These are phyloP conservation scores for Geum urbanum DNA, from an alignment of 306 rosid species.

Conservation along the genomic window DNA sequence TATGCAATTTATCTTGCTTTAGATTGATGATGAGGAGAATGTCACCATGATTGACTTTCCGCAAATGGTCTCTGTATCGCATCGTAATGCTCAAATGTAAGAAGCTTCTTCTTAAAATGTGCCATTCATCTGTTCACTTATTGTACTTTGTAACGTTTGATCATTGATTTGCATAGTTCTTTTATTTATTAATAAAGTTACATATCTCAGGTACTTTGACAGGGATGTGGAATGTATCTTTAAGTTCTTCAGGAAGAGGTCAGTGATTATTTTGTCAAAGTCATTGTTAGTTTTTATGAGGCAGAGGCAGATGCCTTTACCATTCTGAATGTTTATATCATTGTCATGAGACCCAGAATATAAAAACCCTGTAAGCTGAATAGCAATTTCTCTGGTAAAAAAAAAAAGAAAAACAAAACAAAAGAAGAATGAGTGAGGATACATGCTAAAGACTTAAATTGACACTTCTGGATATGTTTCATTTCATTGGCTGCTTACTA, in stretches of 20 bases:
- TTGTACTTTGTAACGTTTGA: not conserved
- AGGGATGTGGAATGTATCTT: slow-evolving; percentile 92
- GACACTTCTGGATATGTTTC: not conserved
- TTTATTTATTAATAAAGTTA: slow-evolving; percentile 15
- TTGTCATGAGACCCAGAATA: not conserved
- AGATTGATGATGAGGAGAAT: slow-evolving; percentile 85
- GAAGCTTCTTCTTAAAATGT: slow-evolving; percentile 25
- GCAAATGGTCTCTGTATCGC: slow-evolving; percentile 89
- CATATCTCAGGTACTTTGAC: slow-evolving; percentile 81
- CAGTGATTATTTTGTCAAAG: slow-evolving; percentile 21
- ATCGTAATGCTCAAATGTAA: slow-evolving; percentile 89
- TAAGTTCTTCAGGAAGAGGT: slow-evolving; percentile 87
- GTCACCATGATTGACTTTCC: slow-evolving; percentile 92
- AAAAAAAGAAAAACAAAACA: no score
- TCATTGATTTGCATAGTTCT: not conserved
- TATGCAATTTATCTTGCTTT: slow-evolving; percentile 14
- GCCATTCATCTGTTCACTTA: not conserved
- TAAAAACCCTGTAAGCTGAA: not conserved
- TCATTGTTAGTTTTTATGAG: slow-evolving; percentile 15
- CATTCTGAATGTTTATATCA: not conserved
- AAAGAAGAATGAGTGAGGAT: not conserved
- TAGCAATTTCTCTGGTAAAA: not conserved
- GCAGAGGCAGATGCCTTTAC: slow-evolving; percentile 7
- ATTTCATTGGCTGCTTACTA: not conserved
- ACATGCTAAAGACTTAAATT: not conserved